Evolutionary conservation across 2,329 filamentous ascomycete genomes (phyloP), one percentile per base, ranked within the genome.

Genomic region (Pleoardoris graminearum): DNA sequence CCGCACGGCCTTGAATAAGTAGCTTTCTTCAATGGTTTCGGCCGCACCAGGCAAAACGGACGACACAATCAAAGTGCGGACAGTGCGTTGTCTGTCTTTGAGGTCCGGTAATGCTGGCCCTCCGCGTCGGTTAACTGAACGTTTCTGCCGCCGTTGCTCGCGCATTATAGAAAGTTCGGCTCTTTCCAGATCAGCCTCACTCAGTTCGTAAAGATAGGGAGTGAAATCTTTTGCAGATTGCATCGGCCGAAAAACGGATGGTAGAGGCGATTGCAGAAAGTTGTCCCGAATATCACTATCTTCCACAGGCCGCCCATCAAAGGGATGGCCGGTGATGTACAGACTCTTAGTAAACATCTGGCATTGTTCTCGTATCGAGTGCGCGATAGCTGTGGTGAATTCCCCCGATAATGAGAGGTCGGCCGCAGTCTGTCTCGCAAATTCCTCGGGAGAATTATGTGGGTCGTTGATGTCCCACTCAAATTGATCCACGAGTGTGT

Each of bases 401-500:
- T 99, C 94, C 58, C 94, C 94, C 0, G 90, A 91, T 16, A 99
- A 82, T 4, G 92, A 92, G 22, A 99, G 81, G 67, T 99, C 94
- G 53, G 86, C 85, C 0, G 92, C 86, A 90, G 97, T 96, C 69
- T 87, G 87, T 55, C 84, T 80, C 22, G 94, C 94, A 72, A 99
- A 99, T 52, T 96, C 91, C 75, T 99, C 94, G 2, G 94, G 91
- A 0, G 89, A 95, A 72, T 99, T 99, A 49, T 88, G 78, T 0
- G 92, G 89, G 71, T 96, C 95, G 75, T 97, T 97, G 70, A 97
- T 91, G 65, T 99, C 94, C 94, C 94, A 99, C 75, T 99, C 94
- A 57, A 99, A 97, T 71, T 97, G 94, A 67, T 99, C 94, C 30
- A 97, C 88, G 22, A 99, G 80, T 0, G 92, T 97, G 68, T 96